Conservation (phyloP, 148 eudicot genomes). For the Tetragonia tetragonoides region DNA sequence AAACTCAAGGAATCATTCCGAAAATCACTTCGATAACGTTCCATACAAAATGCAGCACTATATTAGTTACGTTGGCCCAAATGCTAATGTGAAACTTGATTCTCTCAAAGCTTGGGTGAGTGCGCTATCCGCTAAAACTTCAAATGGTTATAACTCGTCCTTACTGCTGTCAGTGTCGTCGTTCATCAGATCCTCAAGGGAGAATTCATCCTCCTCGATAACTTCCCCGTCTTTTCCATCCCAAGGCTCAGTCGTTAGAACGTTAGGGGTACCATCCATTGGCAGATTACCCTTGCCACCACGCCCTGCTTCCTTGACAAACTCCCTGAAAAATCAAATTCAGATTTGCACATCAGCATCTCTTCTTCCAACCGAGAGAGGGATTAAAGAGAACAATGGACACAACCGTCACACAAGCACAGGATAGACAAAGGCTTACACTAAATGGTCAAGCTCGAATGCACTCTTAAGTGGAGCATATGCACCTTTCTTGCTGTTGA, state of each 20-base stretch:
- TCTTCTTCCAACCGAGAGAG: background rate
- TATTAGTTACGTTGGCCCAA: background rate
- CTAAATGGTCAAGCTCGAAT: conserved; percentile 71
- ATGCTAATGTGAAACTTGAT: background rate
- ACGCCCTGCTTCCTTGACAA: conserved; percentile 80
- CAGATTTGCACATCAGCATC: background rate
- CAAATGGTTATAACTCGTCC: conserved; percentile 48
- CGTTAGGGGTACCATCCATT: conserved; percentile 43
- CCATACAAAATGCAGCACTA: conserved; percentile 16
- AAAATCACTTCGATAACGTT: conserved; percentile 17
- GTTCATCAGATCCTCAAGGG: conserved; percentile 95
- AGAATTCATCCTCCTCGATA: conserved; percentile 92
- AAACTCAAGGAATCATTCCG: no score
- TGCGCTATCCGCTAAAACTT: conserved; percentile 21
- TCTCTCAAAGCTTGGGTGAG: background rate
- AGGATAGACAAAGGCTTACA: conserved; percentile 44
- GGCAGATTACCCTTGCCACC: conserved; percentile 94
- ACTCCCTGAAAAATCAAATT: conserved; percentile 55
- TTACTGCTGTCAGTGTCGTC: conserved; percentile 50
- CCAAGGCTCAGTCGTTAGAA: conserved; percentile 71
- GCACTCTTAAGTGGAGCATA: conserved; percentile 90
- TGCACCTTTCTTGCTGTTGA: conserved; percentile 78
- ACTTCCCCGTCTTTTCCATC: conserved; percentile 94
- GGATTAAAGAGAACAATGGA: background rate
- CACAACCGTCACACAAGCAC: no score